A percentile compares a stretch with the other conserved stretches of the same genome.
These are phyloP conservation scores for Ophiosphaerella herpotricha DNA, from an alignment of 2,329 filamentous ascomycete genomes.

Conservation along the genomic window DNA sequence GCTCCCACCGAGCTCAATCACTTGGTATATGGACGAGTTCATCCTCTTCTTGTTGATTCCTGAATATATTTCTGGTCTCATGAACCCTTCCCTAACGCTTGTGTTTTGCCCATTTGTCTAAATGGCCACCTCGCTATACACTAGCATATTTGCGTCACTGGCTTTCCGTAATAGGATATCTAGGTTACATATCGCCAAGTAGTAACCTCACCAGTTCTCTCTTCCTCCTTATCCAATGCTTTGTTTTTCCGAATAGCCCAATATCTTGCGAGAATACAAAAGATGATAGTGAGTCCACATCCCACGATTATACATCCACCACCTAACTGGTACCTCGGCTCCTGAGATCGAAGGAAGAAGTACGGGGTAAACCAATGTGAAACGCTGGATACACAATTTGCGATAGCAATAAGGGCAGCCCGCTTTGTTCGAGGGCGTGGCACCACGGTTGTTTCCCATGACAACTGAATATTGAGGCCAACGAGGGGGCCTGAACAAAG, in stretches of 20 bases:
- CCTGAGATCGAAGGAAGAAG: constrained; percentile 33
- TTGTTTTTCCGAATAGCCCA: constrained; percentile 9
- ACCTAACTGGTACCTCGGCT: constrained; percentile 16
- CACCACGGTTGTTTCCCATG: constrained; percentile 51
- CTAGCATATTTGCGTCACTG: no score
- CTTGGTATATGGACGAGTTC: no score
- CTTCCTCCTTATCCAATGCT: constrained; percentile 8
- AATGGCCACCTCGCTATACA: no score
- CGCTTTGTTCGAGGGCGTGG: constrained; percentile 48
- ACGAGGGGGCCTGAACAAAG: constrained; percentile 44
- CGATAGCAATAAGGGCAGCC: constrained; percentile 51
- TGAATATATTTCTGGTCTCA: no score
- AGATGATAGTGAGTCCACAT: constrained; percentile 8
- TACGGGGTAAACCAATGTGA: constrained; percentile 51
- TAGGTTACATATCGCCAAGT: constrained; percentile 9
- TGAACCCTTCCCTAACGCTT: no score
- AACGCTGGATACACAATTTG: constrained; percentile 46
- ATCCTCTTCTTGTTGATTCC: no score
- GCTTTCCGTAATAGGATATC: neutral
- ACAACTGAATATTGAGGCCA: constrained; percentile 48
- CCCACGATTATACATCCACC: constrained; percentile 21
- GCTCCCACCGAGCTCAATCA: no score
- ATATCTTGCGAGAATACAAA: constrained; percentile 6
- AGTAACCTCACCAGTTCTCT: constrained; percentile 9
- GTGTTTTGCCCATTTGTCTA: no score